Conservation (phyloP, 768 basidiomycete genomes). For the Termitomyces sp. region DNA sequence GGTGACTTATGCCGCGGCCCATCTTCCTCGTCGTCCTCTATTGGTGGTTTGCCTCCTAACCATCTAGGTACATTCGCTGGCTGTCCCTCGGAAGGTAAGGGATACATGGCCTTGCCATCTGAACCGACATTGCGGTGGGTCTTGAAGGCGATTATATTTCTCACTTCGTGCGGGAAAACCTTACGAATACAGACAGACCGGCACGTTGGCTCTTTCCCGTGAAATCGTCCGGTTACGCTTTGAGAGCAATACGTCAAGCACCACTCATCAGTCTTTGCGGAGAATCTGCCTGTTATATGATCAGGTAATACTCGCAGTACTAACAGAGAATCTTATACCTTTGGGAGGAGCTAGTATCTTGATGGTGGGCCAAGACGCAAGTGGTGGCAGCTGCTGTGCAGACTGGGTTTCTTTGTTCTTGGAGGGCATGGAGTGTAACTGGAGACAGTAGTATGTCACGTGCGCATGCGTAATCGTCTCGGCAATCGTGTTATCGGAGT, state of each 20-base stretch:
- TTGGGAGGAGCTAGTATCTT: slow-evolving; percentile 50
- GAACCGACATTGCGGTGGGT: slow-evolving; percentile 33
- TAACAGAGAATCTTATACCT: slow-evolving; percentile 22
- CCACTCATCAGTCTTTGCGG: slow-evolving; percentile 58
- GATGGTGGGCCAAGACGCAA: slow-evolving; percentile 45
- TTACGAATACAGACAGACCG: slow-evolving; percentile 59
- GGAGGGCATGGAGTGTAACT: slow-evolving; percentile 19
- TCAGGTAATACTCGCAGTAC: neutral
- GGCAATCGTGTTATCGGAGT: slow-evolving; percentile 17
- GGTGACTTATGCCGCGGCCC: slow-evolving; percentile 12
- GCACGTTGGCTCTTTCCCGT: slow-evolving; percentile 47
- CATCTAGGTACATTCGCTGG: slow-evolving; percentile 36
- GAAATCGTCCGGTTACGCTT: slow-evolving; percentile 44
- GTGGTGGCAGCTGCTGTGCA: slow-evolving; percentile 29
- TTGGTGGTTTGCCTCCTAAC: slow-evolving; percentile 35
- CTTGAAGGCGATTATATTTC: slow-evolving; percentile 41
- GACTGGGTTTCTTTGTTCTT: slow-evolving; percentile 16
- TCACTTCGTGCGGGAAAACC: slow-evolving; percentile 63
- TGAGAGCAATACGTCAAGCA: slow-evolving; percentile 61
- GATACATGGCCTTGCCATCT: slow-evolving; percentile 48
- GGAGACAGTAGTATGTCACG: slow-evolving; percentile 2
- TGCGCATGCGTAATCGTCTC: slow-evolving; percentile 8
- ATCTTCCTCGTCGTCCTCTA: slow-evolving; percentile 27
- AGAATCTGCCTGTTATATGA: slow-evolving; percentile 40
- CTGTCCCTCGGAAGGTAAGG: slow-evolving; percentile 66